Conservation (phyloP, 495 filamentous ascomycete genomes). For the Zalerion maritima region DNA sequence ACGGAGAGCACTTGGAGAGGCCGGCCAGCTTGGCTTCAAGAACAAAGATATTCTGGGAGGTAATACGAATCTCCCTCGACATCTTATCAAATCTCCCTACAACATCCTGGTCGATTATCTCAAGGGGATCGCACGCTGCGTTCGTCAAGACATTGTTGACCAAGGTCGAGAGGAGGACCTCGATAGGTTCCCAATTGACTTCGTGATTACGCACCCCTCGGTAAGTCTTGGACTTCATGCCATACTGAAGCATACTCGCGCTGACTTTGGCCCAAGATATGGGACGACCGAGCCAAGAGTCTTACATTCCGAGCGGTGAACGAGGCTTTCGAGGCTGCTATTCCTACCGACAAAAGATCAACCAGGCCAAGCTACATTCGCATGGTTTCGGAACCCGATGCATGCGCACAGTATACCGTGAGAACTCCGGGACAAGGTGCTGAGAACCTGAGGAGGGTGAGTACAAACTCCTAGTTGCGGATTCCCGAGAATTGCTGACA, state of each 20-base stretch:
- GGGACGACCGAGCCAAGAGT: constrained; percentile 5
- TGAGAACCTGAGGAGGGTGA: too few species aligned
- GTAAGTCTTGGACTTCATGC: too few species aligned
- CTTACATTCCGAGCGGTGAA: constrained; percentile 5
- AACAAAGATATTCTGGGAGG: too few species aligned
- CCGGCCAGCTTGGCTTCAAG: too few species aligned
- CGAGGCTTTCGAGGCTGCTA: constrained; percentile 1
- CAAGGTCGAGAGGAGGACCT: too few species aligned
- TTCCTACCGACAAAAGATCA: constrained; percentile 2
- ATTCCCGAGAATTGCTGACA: background rate
- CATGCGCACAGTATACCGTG: constrained; percentile 8
- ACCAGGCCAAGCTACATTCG: background rate
- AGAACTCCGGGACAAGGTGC: too few species aligned
- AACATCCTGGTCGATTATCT: constrained; percentile 9
- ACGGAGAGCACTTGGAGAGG: background rate
- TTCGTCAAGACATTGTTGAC: constrained; percentile 5
- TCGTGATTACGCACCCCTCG: constrained; percentile 8
- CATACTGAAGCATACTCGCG: too few species aligned
- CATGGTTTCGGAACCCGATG: constrained; percentile 8
- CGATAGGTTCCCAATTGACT: constrained; percentile 5
- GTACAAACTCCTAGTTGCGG: too few species aligned
- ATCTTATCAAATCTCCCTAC: constrained; percentile 1
- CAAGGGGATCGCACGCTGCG: constrained; percentile 2
- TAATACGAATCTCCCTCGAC: constrained; percentile 3
- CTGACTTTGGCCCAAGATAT: too few species aligned